These are phyloP conservation scores for Trichoderma polysporum DNA, from an alignment of 2,329 filamentous ascomycete genomes.

Conservation along the genomic window DNA sequence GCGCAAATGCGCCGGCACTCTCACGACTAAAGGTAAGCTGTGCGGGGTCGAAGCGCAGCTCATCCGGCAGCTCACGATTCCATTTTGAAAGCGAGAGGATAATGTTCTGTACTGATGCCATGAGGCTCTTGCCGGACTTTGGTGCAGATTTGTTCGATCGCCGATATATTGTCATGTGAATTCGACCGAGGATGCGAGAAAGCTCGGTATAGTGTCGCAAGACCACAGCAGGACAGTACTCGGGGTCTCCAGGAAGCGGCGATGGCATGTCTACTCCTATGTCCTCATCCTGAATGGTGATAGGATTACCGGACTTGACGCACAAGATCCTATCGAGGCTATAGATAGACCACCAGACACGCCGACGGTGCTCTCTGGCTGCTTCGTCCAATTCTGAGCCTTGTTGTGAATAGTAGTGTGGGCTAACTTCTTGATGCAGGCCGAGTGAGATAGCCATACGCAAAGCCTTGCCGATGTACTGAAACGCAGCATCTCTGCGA, in stretches of 20 bases:
- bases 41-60: conserved; percentile 49
- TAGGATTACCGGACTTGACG: conserved; percentile 54
- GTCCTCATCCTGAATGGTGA: conserved; percentile 55
- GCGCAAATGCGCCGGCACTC: conserved; percentile 51
- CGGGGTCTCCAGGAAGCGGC: conserved; percentile 37
- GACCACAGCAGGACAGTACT: conserved; percentile 47
- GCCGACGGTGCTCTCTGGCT: conserved; percentile 49
- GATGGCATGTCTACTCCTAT: conserved; percentile 41
- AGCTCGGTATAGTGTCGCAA: conserved; percentile 53
- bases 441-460: conserved; percentile 58
- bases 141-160: conserved; percentile 36
- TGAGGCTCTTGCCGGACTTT: conserved; percentile 47
- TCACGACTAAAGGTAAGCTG: conserved; percentile 48
- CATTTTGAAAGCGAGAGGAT: conserved; percentile 49
- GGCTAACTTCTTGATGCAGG: conserved; percentile 52
- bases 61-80: conserved; percentile 48
- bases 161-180: conserved; percentile 49
- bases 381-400: conserved; percentile 36
- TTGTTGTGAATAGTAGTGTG: conserved; percentile 41
- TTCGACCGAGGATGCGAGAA: conserved; percentile 51
- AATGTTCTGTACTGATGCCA: conserved; percentile 52
- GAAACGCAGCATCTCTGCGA: conserved; percentile 53
- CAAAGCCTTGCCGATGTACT: conserved; percentile 54
- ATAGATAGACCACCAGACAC: conserved; percentile 58
- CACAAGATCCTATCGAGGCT: conserved; percentile 54